Base-by-base conservation (phyloP, 1,139 yeast genomes). In the Lodderomyces metapsilosis region DNA sequence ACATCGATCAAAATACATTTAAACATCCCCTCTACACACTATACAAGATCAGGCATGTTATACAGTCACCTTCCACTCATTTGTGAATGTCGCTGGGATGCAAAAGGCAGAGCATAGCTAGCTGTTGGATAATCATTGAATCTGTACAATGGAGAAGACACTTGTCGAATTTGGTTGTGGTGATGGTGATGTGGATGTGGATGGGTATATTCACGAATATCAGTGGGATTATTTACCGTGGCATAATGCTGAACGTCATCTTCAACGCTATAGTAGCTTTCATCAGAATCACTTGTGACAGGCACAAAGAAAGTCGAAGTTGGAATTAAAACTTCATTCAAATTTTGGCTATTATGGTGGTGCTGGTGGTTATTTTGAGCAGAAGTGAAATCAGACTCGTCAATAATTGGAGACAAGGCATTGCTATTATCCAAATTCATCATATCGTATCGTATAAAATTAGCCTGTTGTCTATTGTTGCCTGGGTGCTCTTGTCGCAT, bases 391-490 rank as follows among this genome's bases (percentile, higher is more conserved):
- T 41, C 46, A 15, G 30, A 34, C 5, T 37, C 42, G 13, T 40
- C 40, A 12, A 36, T 38, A 10, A 33, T 33, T 13, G 51, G 47
- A 6, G 49, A 45, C 27, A 42, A 38, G 5, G 39, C 39, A 18
- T 41, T 39, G 12, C 30, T 8, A 5, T 39, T 23, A 37, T 47
- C 41, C 12, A 48, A 36, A 34, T 48, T 48, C 49, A 47, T 43
- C 24, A 43, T 39, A 37, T 48, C 52, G 32, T 43, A 48, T 21
- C 41, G 41, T 9, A 44, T 45, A 43, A 48, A 48, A 3, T 40
- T 17, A 8, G 27, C 18, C 22, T 36, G 27, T 8, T 22, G 24
- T 31, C 38, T 27, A 22, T 36, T 28, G 15, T 13, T 34, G 33
- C 35, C 20, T n/a, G n/a, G n/a, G 9, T 18, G 18, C 1, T 35